Evolutionary conservation across 2,329 filamentous ascomycete species (phyloP).

Genomic region (Colletotrichum somersetense): DNA sequence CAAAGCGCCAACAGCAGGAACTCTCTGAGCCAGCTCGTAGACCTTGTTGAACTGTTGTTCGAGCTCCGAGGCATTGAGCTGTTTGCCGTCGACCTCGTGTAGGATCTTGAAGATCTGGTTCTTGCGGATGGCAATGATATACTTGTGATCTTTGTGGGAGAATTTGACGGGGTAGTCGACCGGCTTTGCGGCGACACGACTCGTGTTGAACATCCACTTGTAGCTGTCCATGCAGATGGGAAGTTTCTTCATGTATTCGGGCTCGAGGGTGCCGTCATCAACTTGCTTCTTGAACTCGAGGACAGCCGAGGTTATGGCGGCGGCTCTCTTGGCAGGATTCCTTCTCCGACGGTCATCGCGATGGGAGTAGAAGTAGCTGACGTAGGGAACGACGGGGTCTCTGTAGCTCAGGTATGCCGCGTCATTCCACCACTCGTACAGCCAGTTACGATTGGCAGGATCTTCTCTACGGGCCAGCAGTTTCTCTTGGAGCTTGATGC

Average conservation of each 20-base stretch:
- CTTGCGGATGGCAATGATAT: constrained; percentile 92
- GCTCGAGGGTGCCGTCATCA: constrained; percentile 84
- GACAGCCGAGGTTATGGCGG: constrained; percentile 85
- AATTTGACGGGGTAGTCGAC: constrained; percentile 89
- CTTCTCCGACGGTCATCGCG: constrained; percentile 90
- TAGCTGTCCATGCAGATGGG: constrained; percentile 99
- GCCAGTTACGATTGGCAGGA: constrained; percentile 90
- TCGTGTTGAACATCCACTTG: constrained; percentile 98
- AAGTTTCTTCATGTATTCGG: constrained; percentile 98
- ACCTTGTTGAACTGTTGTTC: constrained; percentile 90
- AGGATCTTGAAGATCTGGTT: constrained; percentile 97
- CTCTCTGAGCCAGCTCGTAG: constrained; percentile 80
- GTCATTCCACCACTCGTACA: constrained; percentile 98
- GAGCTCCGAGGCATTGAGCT: constrained; percentile 89
- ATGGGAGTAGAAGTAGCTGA: constrained; percentile 99
- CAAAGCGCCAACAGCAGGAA: constrained; percentile 82
- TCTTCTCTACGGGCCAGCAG: constrained; percentile 83
- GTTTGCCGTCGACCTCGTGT: constrained; percentile 84
- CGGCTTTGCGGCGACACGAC: constrained; percentile 84
- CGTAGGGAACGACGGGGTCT: constrained; percentile 96
- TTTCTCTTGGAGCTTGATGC: constrained; percentile 88
- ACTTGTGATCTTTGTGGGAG: constrained; percentile 78
- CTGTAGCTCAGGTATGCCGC: constrained; percentile 92
- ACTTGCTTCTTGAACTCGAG: constrained; percentile 97
- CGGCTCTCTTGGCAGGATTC: constrained; percentile 91